Percentiles rank a stretch among this genome's conserved stretches.
Conservation (phyloP, 73 alveolate genomes). For the Uronychia binucleata region DNA sequence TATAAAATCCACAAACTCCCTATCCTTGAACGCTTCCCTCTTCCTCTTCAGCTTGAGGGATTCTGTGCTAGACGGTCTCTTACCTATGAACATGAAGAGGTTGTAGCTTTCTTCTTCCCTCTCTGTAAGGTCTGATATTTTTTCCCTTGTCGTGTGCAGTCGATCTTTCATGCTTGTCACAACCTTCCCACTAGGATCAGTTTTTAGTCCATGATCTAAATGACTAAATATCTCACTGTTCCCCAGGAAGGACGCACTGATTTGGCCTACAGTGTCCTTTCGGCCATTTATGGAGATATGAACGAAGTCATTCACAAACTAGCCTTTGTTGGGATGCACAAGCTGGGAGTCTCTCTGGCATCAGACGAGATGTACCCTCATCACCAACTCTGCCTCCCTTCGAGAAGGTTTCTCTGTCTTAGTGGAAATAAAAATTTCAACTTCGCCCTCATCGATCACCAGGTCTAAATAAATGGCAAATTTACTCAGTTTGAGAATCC, state of each 20-base stretch:
- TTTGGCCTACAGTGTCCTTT: neutral
- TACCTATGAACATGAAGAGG: neutral
- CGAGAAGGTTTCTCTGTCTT: neutral
- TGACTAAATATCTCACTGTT: too few relatives aligned
- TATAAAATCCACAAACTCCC: neutral
- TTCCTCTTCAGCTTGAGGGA: neutral
- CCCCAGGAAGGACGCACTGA: neutral
- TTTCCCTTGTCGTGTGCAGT: neutral
- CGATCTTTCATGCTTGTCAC: neutral
- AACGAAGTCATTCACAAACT: neutral
- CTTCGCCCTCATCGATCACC: neutral
- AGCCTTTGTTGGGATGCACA: neutral
- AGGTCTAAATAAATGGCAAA: too few relatives aligned
- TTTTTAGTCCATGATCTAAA: neutral
- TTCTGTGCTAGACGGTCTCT: neutral
- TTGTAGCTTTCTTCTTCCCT: neutral
- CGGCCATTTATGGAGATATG: neutral
- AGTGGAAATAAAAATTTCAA: neutral
- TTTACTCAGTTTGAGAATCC: neutral
- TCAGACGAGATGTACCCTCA: neutral
- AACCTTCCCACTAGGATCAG: neutral
- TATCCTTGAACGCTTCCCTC: neutral
- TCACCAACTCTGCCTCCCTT: neutral
- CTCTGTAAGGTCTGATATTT: neutral
- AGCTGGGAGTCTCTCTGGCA: neutral